Evolutionary conservation across 2,329 filamentous ascomycete species (phyloP).

Genomic region (Pseudogymnoascus sp.): DNA sequence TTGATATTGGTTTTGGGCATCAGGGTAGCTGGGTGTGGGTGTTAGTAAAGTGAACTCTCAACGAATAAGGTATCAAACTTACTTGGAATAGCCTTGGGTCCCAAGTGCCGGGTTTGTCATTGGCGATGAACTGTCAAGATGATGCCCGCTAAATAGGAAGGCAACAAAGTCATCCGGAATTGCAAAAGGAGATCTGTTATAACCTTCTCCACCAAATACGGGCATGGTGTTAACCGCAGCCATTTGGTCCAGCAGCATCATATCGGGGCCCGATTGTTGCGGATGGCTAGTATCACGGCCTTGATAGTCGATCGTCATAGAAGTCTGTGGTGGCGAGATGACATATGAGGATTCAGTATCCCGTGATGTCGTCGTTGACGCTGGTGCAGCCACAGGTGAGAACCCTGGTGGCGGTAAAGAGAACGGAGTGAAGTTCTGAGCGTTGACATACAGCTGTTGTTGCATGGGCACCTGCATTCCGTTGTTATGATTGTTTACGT

Average conservation of each 20-base stretch:
- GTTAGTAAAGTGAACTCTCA: constrained; percentile 8
- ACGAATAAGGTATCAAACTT: constrained; percentile 23
- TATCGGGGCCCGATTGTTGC: constrained; percentile 34
- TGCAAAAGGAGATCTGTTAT: constrained; percentile 73
- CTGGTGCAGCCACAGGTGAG: constrained; percentile 30
- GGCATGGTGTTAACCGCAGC: constrained; percentile 62
- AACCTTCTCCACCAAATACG: constrained; percentile 75
- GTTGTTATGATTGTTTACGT: background rate
- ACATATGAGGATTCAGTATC: constrained; percentile 24
- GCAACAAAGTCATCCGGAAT: constrained; percentile 83
- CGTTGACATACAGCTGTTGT: constrained; percentile 40
- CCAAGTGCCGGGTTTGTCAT: constrained; percentile 43
- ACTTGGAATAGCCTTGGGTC: constrained; percentile 42
- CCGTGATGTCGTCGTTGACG: constrained; percentile 21
- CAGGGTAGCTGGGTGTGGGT: constrained; percentile 38
- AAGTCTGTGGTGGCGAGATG: constrained; percentile 15
- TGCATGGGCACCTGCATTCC: constrained; percentile 13
- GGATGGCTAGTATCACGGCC: constrained; percentile 27
- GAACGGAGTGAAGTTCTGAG: constrained; percentile 55
- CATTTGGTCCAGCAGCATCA: constrained; percentile 56
- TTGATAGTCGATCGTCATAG: constrained; percentile 25
- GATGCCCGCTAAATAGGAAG: constrained; percentile 68
- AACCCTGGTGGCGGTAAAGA: constrained; percentile 54
- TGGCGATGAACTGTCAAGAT: constrained; percentile 43
- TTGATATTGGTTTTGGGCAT: constrained; percentile 42